Evolutionary conservation across 2,329 filamentous ascomycete species (phyloP), one percentile per base, ranked within the genome.

Genomic region (Leptographium flavum): DNA sequence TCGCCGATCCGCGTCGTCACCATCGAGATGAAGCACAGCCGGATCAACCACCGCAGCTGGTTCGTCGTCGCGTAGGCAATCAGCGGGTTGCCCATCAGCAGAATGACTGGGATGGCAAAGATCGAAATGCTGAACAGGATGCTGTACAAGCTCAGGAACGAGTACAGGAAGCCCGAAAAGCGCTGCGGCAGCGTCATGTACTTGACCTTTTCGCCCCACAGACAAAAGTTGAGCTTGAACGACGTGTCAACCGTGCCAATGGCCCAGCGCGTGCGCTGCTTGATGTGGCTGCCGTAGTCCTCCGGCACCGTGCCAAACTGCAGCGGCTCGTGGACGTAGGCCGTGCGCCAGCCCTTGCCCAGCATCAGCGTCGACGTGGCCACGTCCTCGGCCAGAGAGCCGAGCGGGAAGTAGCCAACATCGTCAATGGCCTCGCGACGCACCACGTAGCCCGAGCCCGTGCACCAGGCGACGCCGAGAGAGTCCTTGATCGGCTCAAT

Each of bases 391-490:
- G 73, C 70, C 8, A 80, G 60, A 5, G 73, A 76, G 14, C 69
- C 73, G 1, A 72, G 65, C 0, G 76, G 76, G 50, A 77, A 80
- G 52, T 76, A 73, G 52, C 74, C 76, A 48, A 81, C 78, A 19
- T 71, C 65, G 17, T 76, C 70, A 4, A 81, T 62, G 6, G 77
- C 76, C 44, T 67, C 59, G n/a, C 76, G 72, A 4, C 76, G 72
- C 25, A 71, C 67, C 5, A 75, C 61, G 51, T 77, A 81, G 7
- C 77, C 77, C 5, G 76, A 79, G 5, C 77, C 76, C n/a, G 73
- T 76, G 52, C 74, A 79, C 69, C 74, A 76, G n/a, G 74, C 74
- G 5, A 74, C 71, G 42, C 70, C 65, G 38, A 69, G 58, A n/a
- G 66, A 54, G 47, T 69, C 66, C 60, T 69, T 69, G 58, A 69